phyloP scores from a whole-genome alignment of 192 early-diverging fungal species.

The Linnemannia hyalina region DNA sequence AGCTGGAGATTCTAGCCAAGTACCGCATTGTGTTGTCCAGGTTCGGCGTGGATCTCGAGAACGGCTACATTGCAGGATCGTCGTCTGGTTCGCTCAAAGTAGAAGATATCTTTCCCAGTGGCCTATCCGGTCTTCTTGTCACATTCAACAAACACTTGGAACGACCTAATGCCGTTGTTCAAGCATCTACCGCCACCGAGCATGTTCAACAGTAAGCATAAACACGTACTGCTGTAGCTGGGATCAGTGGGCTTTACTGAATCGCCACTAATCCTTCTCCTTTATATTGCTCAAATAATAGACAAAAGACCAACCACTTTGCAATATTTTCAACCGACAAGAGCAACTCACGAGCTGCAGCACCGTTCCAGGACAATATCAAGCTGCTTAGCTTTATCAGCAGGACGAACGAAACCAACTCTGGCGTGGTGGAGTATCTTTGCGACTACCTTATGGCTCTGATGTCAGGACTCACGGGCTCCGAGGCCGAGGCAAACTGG shows the following conservation, averaged over 20 bases:
- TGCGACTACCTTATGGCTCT: slow-evolving; percentile 27
- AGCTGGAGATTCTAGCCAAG: slow-evolving; percentile 46
- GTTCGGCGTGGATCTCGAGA: slow-evolving; percentile 52
- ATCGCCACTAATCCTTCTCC: not conserved
- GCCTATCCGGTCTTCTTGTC: slow-evolving; percentile 18
- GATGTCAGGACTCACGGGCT: slow-evolving; percentile 1
- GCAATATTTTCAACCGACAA: slow-evolving; percentile 44
- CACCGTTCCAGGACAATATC: slow-evolving; percentile 15
- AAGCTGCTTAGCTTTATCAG: slow-evolving; percentile 25
- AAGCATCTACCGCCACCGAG: slow-evolving; percentile 32
- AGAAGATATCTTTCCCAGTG: slow-evolving; percentile 35
- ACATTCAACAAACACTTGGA: slow-evolving; percentile 53
- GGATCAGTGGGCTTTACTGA: not conserved
- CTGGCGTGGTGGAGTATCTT: slow-evolving; percentile 40
- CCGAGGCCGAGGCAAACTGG: slow-evolving; percentile 22
- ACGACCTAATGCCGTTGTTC: slow-evolving; percentile 38
- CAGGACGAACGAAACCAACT: slow-evolving; percentile 34
- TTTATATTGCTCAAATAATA: not conserved
- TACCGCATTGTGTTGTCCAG: slow-evolving; percentile 46
- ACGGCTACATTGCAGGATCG: slow-evolving; percentile 22
- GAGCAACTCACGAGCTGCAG: not conserved
- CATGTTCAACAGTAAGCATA: slow-evolving; percentile 40
- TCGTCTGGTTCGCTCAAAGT: not conserved
- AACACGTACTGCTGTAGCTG: not conserved
- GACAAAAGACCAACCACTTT: slow-evolving; percentile 54